Base-by-base conservation (phyloP, 192 early-diverging fungal species). In the Mortierella claussenii region DNA sequence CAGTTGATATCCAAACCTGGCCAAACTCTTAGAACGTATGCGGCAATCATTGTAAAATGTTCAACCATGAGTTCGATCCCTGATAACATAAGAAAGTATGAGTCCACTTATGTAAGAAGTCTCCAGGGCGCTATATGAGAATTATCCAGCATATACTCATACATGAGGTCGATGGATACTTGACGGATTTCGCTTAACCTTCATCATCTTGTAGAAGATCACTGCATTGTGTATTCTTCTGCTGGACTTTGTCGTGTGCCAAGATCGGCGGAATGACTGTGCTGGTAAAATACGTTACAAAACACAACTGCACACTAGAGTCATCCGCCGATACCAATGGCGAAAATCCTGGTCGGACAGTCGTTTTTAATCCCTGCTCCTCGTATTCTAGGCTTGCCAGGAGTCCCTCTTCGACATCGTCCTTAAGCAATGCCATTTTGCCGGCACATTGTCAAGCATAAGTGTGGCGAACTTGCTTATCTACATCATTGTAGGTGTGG, bases 241-340 rank as follows among this genome's bases (percentile, higher is more conserved):
- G 15, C 34, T 26, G 54, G 47, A 24, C 49, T 55, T 48, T 66
- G 64, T n/a, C 44, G 30, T 13, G 44, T 66, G 2, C 64, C 55
- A 32, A 66, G 0, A 23, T 55, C 42, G 15, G 13, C 3, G 1
- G 11, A 9, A 18, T 52, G 60, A 24, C 42, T 51, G 36, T 63
- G 60, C 12, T 40, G 32, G 24, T 52, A 52, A 13, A 6, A 18
- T 69, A 69, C 24, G 17, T 42, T 13, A 69, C 47, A 20, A 31
- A 17, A 40, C 28, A 55, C 7, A 18, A 47, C 9, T 20, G 26
- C 5, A 15, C 27, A 4, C 17, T 32, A 8, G 37, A 52, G 20
- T 48, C 47, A 32, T 52, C 49, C 15, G 40, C 40, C 32, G 21
- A 13, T n/a, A 21, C 3, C 13, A 49, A n/a, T 21, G 24, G 17